A percentile compares a stretch with the other conserved stretches of the same genome.
Conservation (phyloP, 257 asterid genomes). For the Schizonepeta tenuifolia region DNA sequence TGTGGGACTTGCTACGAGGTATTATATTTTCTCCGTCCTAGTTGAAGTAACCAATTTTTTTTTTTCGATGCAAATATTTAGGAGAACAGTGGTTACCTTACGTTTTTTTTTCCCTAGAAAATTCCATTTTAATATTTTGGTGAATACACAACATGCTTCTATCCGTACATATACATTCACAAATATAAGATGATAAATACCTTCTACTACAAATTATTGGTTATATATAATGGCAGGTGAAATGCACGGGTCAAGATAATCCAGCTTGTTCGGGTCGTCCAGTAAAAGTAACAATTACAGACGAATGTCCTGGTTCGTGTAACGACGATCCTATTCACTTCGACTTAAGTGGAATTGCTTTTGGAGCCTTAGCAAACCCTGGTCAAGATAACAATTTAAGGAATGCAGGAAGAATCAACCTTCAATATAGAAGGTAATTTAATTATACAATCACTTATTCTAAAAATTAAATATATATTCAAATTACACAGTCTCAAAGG, state of each 20-base stretch:
- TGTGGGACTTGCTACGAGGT: conserved; percentile 59
- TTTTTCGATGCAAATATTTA: no score
- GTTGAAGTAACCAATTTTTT: no score
- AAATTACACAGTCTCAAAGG: no score
- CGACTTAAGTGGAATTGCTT: conserved; percentile 5
- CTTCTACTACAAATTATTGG: background rate
- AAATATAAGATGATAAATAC: background rate
- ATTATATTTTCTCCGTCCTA: no score
- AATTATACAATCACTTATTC: background rate
- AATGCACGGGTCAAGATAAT: conserved; percentile 24
- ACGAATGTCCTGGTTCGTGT: background rate
- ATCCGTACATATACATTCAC: background rate
- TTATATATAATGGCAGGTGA: conserved; percentile 22
- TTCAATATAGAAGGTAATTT: background rate
- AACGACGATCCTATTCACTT: background rate
- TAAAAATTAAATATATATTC: no score
- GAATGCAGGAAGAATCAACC: background rate
- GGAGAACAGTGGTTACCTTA: no score
- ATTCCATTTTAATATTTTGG: no score
- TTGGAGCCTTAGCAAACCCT: background rate
- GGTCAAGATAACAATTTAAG: background rate
- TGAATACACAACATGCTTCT: no score
- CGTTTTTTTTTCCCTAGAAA: no score
- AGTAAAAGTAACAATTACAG: background rate
- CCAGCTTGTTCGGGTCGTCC: background rate